A percentile compares a stretch with the other conserved stretches of the same genome.
phyloP scores from a whole-genome alignment of 345 rosid genomes.

The Melastoma malabathricum region DNA sequence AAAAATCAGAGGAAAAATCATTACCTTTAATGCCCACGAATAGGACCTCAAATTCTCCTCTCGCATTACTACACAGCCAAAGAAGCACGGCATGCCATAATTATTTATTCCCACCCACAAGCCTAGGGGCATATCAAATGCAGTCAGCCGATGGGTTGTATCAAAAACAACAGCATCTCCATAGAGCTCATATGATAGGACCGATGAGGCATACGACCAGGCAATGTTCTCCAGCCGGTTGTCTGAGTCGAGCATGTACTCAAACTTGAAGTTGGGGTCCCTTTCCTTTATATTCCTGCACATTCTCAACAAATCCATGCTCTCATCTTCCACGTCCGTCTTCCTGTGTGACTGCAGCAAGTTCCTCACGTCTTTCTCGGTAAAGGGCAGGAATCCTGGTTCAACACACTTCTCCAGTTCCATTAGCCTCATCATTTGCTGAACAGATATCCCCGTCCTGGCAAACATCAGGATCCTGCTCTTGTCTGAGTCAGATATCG shows the following conservation, averaged over 20 bases:
- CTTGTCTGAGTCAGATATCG: slow-evolving; percentile 84
- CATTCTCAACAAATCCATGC: slow-evolving; percentile 77
- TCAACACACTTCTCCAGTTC: slow-evolving; percentile 96
- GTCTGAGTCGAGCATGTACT: slow-evolving; percentile 52
- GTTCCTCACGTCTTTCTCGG: slow-evolving; percentile 95
- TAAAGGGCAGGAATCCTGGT: slow-evolving; percentile 87
- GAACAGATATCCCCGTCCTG: slow-evolving; percentile 87
- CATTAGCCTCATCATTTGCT: slow-evolving; percentile 98
- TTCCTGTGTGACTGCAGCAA: slow-evolving; percentile 84
- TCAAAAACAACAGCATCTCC: slow-evolving; percentile 95
- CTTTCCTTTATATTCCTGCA: slow-evolving; percentile 82
- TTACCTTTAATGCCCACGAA: slow-evolving; percentile 97
- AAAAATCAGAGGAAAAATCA: slow-evolving; percentile 2
- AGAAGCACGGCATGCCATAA: slow-evolving; percentile 96
- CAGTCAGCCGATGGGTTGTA: slow-evolving; percentile 79
- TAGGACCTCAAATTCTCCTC: slow-evolving; percentile 70
- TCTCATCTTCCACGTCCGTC: slow-evolving; percentile 78
- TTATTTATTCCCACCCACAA: slow-evolving; percentile 92
- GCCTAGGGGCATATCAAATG: slow-evolving; percentile 96
- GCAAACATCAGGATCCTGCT: slow-evolving; percentile 93
- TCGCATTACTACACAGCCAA: slow-evolving; percentile 74
- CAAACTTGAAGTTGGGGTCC: slow-evolving; percentile 84
- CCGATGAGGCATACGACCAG: slow-evolving; percentile 86
- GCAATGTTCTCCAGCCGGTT: slow-evolving; percentile 71
- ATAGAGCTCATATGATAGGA: slow-evolving; percentile 71